Percentiles rank a stretch among this genome's conserved stretches.
phyloP scores from a whole-genome alignment of 164 flowering plant genomes.

The Nelumbo lutea region DNA sequence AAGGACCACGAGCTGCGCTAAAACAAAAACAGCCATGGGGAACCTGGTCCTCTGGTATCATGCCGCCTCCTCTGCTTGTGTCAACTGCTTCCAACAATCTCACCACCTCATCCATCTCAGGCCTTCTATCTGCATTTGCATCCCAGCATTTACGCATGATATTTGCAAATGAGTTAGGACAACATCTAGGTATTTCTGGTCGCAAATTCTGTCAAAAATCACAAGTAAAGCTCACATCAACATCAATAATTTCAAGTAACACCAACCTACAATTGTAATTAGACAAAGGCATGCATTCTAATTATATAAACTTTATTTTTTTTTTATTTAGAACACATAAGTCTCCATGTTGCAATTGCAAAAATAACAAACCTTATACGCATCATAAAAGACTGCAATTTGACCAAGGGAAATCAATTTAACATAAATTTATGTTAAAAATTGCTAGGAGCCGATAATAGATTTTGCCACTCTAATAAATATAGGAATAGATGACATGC shows the following conservation, averaged over 20 bases:
- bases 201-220: constrained; percentile 35
- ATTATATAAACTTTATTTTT: background rate
- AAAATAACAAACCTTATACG: too few species aligned
- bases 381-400: too few species aligned
- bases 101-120: constrained; percentile 88
- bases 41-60: constrained; percentile 78
- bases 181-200: constrained; percentile 79
- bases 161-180: constrained; percentile 67
- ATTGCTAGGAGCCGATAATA: too few species aligned
- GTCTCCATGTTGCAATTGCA: too few species aligned
- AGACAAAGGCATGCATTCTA: background rate
- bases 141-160: constrained; percentile 90
- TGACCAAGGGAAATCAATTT: too few species aligned
- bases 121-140: constrained; percentile 64
- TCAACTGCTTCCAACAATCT: constrained; percentile 73
- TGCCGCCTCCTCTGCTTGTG: constrained; percentile 91
- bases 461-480: too few species aligned
- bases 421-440: too few species aligned
- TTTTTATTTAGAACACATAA: background rate
- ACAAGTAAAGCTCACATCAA: background rate
- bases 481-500: too few species aligned
- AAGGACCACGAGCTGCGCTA: constrained; percentile 54
- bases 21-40: constrained; percentile 54
- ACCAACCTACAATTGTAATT: background rate
- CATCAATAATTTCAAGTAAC: background rate